Evolutionary conservation across 192 early-diverging fungal genomes (phyloP).

Genomic region (Entomortierella lignicola): DNA sequence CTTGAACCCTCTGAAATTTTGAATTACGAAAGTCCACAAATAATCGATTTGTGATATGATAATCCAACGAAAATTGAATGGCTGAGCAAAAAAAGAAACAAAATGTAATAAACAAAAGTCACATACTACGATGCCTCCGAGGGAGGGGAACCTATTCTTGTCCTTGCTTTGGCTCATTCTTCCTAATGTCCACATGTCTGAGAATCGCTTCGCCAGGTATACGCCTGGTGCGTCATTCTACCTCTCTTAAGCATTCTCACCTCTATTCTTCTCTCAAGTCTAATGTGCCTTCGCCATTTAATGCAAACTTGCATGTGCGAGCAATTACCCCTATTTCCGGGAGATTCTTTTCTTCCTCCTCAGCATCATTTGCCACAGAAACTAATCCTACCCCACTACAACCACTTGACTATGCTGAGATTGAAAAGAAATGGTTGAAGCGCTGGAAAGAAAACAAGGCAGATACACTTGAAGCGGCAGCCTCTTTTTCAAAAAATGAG

Average conservation of each 20-base stretch:
- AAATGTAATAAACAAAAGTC: too few relatives aligned
- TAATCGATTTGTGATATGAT: too few relatives aligned
- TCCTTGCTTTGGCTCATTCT: too few relatives aligned
- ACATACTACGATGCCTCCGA: too few relatives aligned
- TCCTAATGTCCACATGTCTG: conserved; percentile 19
- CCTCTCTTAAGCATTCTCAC: background rate
- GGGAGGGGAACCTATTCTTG: too few relatives aligned
- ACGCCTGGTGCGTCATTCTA: conserved; percentile 1
- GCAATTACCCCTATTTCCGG: conserved; percentile 1
- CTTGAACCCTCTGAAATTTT: too few relatives aligned
- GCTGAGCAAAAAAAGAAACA: too few relatives aligned
- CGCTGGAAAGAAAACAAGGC: conserved; percentile 56
- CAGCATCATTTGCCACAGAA: background rate
- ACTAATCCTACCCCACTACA: conserved; percentile 1
- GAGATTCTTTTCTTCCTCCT: conserved; percentile 15
- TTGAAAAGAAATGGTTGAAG: conserved; percentile 76
- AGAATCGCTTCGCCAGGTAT: conserved; percentile 11
- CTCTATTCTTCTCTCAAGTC: background rate
- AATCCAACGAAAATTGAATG: too few relatives aligned
- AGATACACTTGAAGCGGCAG: background rate
- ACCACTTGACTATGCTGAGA: conserved; percentile 59
- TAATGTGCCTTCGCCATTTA: background rate
- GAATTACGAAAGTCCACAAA: too few relatives aligned
- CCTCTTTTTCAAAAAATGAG: background rate
- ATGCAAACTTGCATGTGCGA: background rate